A percentile compares a stretch with the other conserved stretches of the same genome.
phyloP scores from a whole-genome alignment of 345 rosid genomes.

The Limnanthes douglasii region DNA sequence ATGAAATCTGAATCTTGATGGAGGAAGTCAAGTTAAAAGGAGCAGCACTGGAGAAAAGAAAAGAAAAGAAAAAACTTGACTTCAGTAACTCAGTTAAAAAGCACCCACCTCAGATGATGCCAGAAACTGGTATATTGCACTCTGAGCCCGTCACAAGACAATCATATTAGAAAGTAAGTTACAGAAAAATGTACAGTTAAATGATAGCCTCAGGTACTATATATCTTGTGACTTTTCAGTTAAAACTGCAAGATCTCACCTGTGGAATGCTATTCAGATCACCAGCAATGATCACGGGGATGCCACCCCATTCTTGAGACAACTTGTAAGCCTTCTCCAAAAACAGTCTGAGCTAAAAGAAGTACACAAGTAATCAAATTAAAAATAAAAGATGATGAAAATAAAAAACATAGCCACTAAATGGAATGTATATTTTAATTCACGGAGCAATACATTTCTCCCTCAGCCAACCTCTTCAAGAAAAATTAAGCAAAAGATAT shows the following conservation, averaged over 20 bases:
- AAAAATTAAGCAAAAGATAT: not conserved
- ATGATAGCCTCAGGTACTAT: no score
- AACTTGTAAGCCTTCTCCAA: conserved; percentile 64
- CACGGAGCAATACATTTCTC: not conserved
- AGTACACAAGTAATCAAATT: conserved; percentile 4
- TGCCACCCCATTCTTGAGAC: conserved; percentile 66
- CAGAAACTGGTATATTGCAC: conserved; percentile 74
- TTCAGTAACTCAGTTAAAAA: conserved; percentile 9
- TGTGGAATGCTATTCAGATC: conserved; percentile 46
- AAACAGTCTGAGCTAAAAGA: conserved; percentile 49
- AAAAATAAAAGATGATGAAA: not conserved
- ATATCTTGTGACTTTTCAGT: not conserved
- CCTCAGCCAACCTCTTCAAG: conserved; percentile 2
- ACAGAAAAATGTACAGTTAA: conserved; percentile 3
- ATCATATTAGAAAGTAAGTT: conserved; percentile 13
- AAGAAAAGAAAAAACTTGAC: conserved; percentile 2
- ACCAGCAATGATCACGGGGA: conserved; percentile 31
- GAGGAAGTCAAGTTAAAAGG: not conserved
- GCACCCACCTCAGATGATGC: conserved; percentile 76
- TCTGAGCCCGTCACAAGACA: no score
- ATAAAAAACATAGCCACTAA: not conserved
- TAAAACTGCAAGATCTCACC: conserved; percentile 21
- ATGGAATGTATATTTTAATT: no score
- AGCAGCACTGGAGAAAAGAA: not conserved
- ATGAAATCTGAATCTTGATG: not conserved